A percentile compares a stretch with the other conserved stretches of the same genome.
Conservation (phyloP, 2,329 filamentous ascomycete genomes). For the Byssochlamys sp. region DNA sequence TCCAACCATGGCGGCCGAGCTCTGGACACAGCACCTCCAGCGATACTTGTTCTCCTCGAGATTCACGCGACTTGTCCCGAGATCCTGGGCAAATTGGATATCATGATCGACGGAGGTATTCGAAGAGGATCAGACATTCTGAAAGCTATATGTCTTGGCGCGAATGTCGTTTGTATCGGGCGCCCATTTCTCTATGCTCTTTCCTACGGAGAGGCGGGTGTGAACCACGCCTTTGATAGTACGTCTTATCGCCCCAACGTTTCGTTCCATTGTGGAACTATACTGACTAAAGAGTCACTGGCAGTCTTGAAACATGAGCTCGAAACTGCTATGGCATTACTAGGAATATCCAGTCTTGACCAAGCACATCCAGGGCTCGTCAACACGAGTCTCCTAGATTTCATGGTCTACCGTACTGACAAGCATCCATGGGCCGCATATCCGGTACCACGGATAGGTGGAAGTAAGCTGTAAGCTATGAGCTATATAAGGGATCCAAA, state of each 20-base stretch:
- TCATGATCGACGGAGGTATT: conserved; percentile 3
- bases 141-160: conserved; percentile 2
- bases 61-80: conserved; percentile 33
- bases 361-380: neutral
- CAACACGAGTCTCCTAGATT: neutral
- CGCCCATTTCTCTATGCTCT: conserved; percentile 4
- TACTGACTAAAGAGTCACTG: neutral
- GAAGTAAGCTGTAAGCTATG: neutral
- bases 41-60: conserved; percentile 35
- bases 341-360: neutral
- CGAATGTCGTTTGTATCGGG: conserved; percentile 2
- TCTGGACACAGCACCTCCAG: conserved; percentile 16
- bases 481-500: neutral
- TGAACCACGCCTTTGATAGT: conserved; percentile 1
- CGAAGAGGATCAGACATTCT: conserved; percentile 3
- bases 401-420: neutral
- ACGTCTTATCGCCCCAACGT: neutral
- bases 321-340: neutral
- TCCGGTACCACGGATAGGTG: neutral
- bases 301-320: neutral
- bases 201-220: conserved; percentile 5
- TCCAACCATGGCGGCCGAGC: conserved; percentile 1
- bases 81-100: neutral
- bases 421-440: neutral
- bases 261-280: neutral